Conservation (phyloP, 257 asterid species). For the Solanum chilense region DNA sequence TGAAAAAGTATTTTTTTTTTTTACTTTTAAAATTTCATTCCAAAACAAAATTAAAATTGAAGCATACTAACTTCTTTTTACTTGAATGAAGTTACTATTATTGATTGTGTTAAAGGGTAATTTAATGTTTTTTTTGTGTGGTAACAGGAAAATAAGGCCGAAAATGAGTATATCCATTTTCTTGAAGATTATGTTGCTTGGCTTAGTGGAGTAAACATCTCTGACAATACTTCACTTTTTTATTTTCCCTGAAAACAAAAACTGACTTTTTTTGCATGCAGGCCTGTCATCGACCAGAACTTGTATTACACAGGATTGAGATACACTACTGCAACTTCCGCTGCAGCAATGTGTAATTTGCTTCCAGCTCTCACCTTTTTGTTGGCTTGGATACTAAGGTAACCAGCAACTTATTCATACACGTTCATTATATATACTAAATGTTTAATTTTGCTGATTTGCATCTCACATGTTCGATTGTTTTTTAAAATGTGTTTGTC, state of each 20-base stretch:
- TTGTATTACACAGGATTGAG: slow-evolving; percentile 57
- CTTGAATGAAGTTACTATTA: background rate
- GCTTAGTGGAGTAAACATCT: slow-evolving; percentile 44
- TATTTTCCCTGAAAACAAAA: background rate
- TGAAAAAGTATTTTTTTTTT: too few species aligned
- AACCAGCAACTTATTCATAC: background rate
- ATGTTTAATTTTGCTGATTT: too few species aligned
- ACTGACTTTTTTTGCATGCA: background rate
- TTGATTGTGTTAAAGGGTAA: background rate
- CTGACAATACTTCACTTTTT: background rate
- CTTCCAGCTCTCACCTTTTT: slow-evolving; percentile 71
- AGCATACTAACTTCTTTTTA: background rate
- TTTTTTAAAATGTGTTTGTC: too few species aligned
- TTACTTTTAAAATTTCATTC: background rate
- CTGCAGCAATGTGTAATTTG: slow-evolving; percentile 55
- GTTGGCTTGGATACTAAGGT: slow-evolving; percentile 74
- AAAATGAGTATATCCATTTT: slow-evolving; percentile 47
- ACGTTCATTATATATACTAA: background rate
- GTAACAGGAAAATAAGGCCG: slow-evolving; percentile 73
- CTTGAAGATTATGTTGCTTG: slow-evolving; percentile 46
- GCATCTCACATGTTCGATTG: background rate
- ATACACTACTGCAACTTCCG: slow-evolving; percentile 54
- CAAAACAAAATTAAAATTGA: background rate
- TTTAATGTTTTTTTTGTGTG: background rate
- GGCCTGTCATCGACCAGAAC: slow-evolving; percentile 78